Conservation (phyloP, 2,329 filamentous ascomycete genomes). For the Fonsecaea multimorphosa region DNA sequence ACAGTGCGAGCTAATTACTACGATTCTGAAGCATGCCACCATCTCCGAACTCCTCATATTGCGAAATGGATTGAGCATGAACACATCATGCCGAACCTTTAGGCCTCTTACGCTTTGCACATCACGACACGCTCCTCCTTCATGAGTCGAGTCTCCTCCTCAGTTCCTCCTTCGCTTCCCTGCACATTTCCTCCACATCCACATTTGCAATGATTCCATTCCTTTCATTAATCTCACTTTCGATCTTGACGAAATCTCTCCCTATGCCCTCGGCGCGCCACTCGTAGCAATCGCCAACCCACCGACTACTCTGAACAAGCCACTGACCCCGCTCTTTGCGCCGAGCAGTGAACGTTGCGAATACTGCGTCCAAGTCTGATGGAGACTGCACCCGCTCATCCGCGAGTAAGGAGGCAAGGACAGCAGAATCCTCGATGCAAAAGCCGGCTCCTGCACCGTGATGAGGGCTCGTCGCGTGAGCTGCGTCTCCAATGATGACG, state of each 20-base stretch:
- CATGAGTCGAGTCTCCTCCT: conserved; percentile 20
- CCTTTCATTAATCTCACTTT: conserved; percentile 46
- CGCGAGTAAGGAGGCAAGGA: conserved; percentile 41
- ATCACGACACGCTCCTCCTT: neutral
- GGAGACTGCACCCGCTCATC: conserved; percentile 37
- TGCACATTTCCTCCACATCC: conserved; percentile 41
- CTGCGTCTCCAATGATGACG: conserved; percentile 49
- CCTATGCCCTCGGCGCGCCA: conserved; percentile 44
- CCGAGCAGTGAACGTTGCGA: conserved; percentile 41
- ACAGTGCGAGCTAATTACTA: neutral
- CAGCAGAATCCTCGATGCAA: conserved; percentile 45
- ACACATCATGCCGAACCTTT: neutral
- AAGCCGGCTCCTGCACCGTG: conserved; percentile 49
- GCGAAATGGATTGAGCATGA: neutral
- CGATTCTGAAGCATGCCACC: neutral
- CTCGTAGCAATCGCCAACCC: conserved; percentile 45
- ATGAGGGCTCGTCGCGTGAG: conserved; percentile 52
- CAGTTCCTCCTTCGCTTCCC: conserved; percentile 40
- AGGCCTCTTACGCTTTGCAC: neutral
- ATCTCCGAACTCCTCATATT: neutral
- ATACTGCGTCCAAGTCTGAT: conserved; percentile 41
- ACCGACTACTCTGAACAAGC: conserved; percentile 46
- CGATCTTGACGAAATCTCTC: conserved; percentile 47
- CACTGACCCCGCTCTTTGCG: conserved; percentile 44
- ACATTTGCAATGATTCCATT: conserved; percentile 37